Evolutionary conservation across 208 protist genomes (phyloP).

Genomic region (Angomonas desouzai): DNA sequence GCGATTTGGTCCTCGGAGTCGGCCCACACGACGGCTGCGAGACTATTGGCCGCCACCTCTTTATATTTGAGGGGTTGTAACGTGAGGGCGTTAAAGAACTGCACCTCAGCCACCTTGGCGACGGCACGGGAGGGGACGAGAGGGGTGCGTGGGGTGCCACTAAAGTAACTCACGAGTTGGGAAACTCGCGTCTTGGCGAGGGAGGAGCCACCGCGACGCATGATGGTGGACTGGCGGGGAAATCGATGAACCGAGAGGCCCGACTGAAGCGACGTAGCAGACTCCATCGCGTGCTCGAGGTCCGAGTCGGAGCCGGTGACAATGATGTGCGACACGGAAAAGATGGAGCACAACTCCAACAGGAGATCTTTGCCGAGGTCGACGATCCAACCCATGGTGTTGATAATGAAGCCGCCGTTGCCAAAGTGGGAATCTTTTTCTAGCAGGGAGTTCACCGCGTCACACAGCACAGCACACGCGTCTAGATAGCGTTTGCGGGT

Average conservation of each 20-base stretch:
- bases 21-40: constrained; percentile 64
- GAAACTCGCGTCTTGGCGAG: constrained; percentile 22
- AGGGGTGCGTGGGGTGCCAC: constrained; percentile 52
- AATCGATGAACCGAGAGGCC: constrained; percentile 45
- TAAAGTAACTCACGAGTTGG: constrained; percentile 66
- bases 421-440: constrained; percentile 45
- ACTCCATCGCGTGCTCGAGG: constrained; percentile 45
- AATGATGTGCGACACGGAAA: constrained; percentile 75
- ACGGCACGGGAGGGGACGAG: constrained; percentile 53
- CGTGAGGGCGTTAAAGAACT: constrained; percentile 62
- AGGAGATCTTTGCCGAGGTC: constrained; percentile 56
- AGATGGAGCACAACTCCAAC: constrained; percentile 67
- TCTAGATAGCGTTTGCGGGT: constrained; percentile 81
- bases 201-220: constrained; percentile 20
- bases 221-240: constrained; percentile 32
- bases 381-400: constrained; percentile 69
- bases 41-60: constrained; percentile 41
- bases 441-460: constrained; percentile 45
- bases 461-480: constrained; percentile 49
- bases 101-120: constrained; percentile 52
- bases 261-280: constrained; percentile 31
- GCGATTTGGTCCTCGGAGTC: constrained; percentile 49
- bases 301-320: constrained; percentile 55
- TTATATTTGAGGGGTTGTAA: constrained; percentile 43
- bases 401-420: constrained; percentile 66